phyloP scores from a whole-genome alignment of 495 filamentous ascomycete genomes.

The Daldinia decipiens region DNA sequence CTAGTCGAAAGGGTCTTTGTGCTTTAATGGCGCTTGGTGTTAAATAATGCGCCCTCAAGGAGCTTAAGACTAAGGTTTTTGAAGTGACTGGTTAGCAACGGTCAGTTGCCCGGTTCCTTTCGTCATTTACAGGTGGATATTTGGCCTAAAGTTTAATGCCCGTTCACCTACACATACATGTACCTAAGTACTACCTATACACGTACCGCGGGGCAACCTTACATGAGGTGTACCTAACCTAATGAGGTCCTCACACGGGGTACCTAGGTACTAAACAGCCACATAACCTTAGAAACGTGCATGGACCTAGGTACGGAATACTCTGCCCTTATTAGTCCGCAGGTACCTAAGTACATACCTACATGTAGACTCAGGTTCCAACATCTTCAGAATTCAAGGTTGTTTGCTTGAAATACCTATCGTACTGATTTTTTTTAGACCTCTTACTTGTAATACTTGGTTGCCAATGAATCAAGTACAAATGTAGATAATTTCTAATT shows the following conservation, averaged over 20 bases:
- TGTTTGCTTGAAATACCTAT: neutral
- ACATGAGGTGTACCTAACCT: too few relatives aligned
- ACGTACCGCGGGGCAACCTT: slow-evolving; percentile 4
- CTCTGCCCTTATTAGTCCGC: too few relatives aligned
- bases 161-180: too few relatives aligned
- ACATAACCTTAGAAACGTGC: too few relatives aligned
- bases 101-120: neutral
- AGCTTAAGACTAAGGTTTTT: neutral
- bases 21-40: neutral
- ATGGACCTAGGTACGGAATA: too few relatives aligned
- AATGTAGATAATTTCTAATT: neutral
- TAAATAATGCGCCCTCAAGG: slow-evolving; percentile 1
- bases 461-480: neutral
- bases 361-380: neutral
- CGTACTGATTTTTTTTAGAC: neutral
- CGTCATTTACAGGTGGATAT: slow-evolving; percentile 6
- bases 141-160: neutral
- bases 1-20: neutral
- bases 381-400: neutral
- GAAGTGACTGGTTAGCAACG: neutral
- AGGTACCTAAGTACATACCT: neutral
- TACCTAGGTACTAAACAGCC: neutral
- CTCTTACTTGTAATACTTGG: neutral
- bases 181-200: neutral
- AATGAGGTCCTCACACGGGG: neutral